These are phyloP conservation scores for Aspergillus avenaceus DNA, from an alignment of 495 filamentous ascomycete species.

Conservation along the genomic window DNA sequence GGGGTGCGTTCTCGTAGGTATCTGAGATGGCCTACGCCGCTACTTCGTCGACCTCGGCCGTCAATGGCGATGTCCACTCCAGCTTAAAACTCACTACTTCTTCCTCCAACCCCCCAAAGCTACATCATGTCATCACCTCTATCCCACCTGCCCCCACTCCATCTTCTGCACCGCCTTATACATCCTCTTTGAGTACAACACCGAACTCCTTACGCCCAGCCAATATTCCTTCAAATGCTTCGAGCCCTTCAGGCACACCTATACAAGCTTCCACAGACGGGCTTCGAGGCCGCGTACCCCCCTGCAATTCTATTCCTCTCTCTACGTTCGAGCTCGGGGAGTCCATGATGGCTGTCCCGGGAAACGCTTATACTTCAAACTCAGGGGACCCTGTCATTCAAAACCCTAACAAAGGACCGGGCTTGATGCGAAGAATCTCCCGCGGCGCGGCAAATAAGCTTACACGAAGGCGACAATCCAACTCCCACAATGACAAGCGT, in stretches of 20 bases:
- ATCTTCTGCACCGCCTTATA: slow-evolving; percentile 26
- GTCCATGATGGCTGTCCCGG: slow-evolving; percentile 43
- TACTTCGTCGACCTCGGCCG: slow-evolving; percentile 35
- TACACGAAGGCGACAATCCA: slow-evolving; percentile 63
- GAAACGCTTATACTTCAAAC: slow-evolving; percentile 24
- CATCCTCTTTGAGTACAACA: slow-evolving; percentile 29
- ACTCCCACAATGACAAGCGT: slow-evolving; percentile 65
- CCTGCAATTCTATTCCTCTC: slow-evolving; percentile 32
- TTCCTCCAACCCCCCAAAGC: slow-evolving; percentile 30
- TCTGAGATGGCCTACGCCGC: slow-evolving; percentile 42
- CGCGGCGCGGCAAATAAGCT: slow-evolving; percentile 62
- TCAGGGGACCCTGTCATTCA: slow-evolving; percentile 52
- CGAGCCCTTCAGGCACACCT: slow-evolving; percentile 48
- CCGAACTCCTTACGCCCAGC: slow-evolving; percentile 25
- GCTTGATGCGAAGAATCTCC: slow-evolving; percentile 63
- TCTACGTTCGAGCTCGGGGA: slow-evolving; percentile 53
- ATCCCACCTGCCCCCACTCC: slow-evolving; percentile 22
- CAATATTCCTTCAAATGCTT: slow-evolving; percentile 33
- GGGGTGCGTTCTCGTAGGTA: slow-evolving; percentile 27
- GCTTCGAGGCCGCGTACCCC: slow-evolving; percentile 39
- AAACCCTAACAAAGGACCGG: slow-evolving; percentile 48
- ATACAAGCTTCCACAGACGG: slow-evolving; percentile 49
- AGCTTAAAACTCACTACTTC: slow-evolving; percentile 41
- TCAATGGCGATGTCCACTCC: slow-evolving; percentile 39
- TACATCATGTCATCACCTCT: slow-evolving; percentile 37